Percentiles rank a stretch among this genome's conserved stretches.
Evolutionary conservation across 2,329 filamentous ascomycete genomes (phyloP).

Genomic region (Colletotrichum camelliae): DNA sequence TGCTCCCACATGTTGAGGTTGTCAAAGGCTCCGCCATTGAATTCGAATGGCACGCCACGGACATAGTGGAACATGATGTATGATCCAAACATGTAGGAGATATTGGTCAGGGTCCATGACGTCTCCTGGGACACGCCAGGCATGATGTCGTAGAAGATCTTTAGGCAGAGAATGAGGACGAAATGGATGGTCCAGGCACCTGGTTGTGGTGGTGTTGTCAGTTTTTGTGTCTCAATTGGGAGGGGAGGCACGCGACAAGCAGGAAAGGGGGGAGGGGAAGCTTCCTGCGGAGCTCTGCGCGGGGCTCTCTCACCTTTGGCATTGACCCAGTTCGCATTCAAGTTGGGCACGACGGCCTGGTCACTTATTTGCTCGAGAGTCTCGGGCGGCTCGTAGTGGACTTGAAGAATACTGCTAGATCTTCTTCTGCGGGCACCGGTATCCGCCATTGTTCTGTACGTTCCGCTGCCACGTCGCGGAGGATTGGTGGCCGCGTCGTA

Average conservation of each 20-base stretch:
- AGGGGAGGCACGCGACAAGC: neutral
- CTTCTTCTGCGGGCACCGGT: constrained; percentile 82
- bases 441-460: constrained; percentile 66
- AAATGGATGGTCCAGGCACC: constrained; percentile 98
- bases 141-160: constrained; percentile 97
- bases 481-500: constrained; percentile 83
- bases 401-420: constrained; percentile 89
- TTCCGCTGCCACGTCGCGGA: constrained; percentile 65
- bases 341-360: constrained; percentile 90
- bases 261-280: neutral
- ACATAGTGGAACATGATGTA: constrained; percentile 99
- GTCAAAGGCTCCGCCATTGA: constrained; percentile 98
- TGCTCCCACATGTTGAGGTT: constrained; percentile 99
- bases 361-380: constrained; percentile 98
- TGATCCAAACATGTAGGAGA: constrained; percentile 98
- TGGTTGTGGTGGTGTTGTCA: constrained; percentile 40
- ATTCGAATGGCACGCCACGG: constrained; percentile 96
- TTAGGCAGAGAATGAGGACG: constrained; percentile 87
- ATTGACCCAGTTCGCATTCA: constrained; percentile 99
- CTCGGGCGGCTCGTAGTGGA: constrained; percentile 96
- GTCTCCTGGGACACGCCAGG: constrained; percentile 97
- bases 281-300: neutral
- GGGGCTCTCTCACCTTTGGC: constrained; percentile 78
- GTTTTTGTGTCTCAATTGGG: neutral
- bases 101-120: constrained; percentile 98